Percentiles rank a stretch among this genome's conserved stretches.
Evolutionary conservation across 768 basidiomycete genomes (phyloP).

Genomic region (Filobasidium floriforme): DNA sequence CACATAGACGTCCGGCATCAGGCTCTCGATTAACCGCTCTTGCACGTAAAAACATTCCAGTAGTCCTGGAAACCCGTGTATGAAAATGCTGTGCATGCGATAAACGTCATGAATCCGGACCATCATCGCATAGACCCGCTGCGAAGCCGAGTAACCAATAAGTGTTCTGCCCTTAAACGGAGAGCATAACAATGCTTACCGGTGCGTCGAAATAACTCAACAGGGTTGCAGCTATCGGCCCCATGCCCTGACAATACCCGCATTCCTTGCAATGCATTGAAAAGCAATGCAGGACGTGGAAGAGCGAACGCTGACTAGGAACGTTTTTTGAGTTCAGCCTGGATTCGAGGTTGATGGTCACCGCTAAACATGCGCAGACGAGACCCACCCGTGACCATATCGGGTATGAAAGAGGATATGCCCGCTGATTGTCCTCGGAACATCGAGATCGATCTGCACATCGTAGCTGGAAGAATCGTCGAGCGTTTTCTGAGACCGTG

Average conservation of each 20-base stretch:
- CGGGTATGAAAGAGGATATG: constrained; percentile 91
- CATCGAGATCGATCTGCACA: constrained; percentile 95
- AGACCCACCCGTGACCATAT: constrained; percentile 82
- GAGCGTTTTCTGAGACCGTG: constrained; percentile 53
- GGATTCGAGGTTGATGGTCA: neutral
- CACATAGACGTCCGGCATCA: constrained; percentile 82
- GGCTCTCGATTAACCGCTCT: constrained; percentile 73
- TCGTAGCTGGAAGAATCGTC: constrained; percentile 82
- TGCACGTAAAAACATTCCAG: constrained; percentile 94
- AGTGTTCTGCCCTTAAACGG: neutral
- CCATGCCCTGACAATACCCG: constrained; percentile 99
- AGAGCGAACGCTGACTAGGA: constrained; percentile 78
- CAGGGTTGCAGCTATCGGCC: constrained; percentile 87
- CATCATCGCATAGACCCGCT: constrained; percentile 70
- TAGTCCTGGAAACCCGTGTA: constrained; percentile 89
- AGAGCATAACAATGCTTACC: constrained; percentile 34
- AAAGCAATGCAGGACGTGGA: constrained; percentile 88
- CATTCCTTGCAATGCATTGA: constrained; percentile 75
- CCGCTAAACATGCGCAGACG: neutral
- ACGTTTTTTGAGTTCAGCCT: neutral
- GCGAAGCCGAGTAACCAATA: too few species aligned
- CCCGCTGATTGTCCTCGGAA: constrained; percentile 88
- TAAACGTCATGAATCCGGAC: constrained; percentile 85
- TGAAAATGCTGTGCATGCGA: constrained; percentile 77
- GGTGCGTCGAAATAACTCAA: constrained; percentile 90